Conservation (phyloP, 768 basidiomycete genomes). For the Amylocystis lapponica region DNA sequence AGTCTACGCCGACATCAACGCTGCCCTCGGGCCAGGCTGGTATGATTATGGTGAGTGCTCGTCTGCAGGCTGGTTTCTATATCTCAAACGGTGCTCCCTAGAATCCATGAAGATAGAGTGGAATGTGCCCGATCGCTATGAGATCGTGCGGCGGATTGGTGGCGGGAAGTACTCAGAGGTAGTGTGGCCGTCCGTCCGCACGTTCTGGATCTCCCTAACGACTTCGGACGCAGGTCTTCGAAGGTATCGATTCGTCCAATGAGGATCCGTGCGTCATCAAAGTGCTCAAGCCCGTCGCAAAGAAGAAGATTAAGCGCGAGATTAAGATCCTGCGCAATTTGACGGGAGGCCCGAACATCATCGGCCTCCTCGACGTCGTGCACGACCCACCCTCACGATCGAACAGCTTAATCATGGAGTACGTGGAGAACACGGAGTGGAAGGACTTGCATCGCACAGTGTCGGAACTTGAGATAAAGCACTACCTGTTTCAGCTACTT, state of each 20-base stretch:
- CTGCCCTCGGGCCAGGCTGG: conserved; percentile 81
- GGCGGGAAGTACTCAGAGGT: conserved; percentile 95
- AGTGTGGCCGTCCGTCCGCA: no score
- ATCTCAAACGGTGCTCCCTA: conserved; percentile 21
- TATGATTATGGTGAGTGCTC: conserved; percentile 80
- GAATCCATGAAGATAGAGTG: conserved; percentile 93
- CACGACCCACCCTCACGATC: conserved; percentile 93
- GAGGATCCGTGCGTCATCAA: conserved; percentile 97
- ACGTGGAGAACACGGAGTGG: conserved; percentile 95
- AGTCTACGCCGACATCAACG: conserved; percentile 86
- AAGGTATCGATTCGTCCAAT: conserved; percentile 85
- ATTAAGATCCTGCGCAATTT: conserved; percentile 97
- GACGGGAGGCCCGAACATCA: conserved; percentile 91
- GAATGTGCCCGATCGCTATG: conserved; percentile 95
- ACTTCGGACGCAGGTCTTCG: conserved; percentile 60
- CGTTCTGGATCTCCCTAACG: no score
- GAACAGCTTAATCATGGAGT: conserved; percentile 93
- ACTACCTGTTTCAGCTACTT: conserved; percentile 92
- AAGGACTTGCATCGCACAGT: conserved; percentile 92
- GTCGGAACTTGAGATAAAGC: conserved; percentile 91
- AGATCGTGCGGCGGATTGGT: conserved; percentile 92
- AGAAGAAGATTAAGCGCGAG: conserved; percentile 99
- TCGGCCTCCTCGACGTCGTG: conserved; percentile 90
- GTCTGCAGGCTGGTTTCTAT: neutral
- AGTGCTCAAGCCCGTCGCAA: conserved; percentile 97